Conservation (phyloP, 768 basidiomycete genomes). For the Trametes punicea region DNA sequence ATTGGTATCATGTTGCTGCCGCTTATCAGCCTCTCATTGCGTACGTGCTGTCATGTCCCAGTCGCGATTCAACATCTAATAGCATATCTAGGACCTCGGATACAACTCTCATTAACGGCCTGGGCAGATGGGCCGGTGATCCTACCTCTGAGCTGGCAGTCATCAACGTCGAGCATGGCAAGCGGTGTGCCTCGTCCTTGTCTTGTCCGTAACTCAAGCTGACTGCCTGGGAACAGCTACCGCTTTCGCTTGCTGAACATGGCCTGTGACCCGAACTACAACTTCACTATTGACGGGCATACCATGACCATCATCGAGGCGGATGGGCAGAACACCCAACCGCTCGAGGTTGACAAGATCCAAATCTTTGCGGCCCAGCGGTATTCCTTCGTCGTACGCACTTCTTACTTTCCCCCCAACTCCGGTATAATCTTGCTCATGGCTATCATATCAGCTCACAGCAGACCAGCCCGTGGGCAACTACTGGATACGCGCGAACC, state of each 20-base stretch:
- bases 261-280: constrained; percentile 42
- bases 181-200: constrained; percentile 23
- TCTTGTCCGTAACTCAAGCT: constrained; percentile 28
- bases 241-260: constrained; percentile 39
- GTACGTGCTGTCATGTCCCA: constrained; percentile 11
- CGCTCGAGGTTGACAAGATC: constrained; percentile 38
- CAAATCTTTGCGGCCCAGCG: constrained; percentile 41
- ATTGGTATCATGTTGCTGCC: constrained; percentile 38
- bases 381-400: constrained; percentile 28
- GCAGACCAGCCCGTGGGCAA: constrained; percentile 42
- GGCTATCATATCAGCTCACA: constrained; percentile 25
- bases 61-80: background rate
- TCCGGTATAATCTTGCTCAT: background rate
- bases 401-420: background rate
- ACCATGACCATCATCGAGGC: constrained; percentile 46
- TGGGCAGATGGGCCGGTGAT: constrained; percentile 40
- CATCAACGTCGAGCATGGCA: constrained; percentile 37
- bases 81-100: constrained; percentile 25
- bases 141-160: constrained; percentile 36
- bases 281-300: constrained; percentile 46
- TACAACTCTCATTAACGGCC: constrained; percentile 45
- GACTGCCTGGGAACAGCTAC: constrained; percentile 34
- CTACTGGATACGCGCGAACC: constrained; percentile 28
- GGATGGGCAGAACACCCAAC: constrained; percentile 39
- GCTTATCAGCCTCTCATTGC: constrained; percentile 9